phyloP scores from a whole-genome alignment of 2,329 filamentous ascomycete genomes.

The Epichloe gansuensis region DNA sequence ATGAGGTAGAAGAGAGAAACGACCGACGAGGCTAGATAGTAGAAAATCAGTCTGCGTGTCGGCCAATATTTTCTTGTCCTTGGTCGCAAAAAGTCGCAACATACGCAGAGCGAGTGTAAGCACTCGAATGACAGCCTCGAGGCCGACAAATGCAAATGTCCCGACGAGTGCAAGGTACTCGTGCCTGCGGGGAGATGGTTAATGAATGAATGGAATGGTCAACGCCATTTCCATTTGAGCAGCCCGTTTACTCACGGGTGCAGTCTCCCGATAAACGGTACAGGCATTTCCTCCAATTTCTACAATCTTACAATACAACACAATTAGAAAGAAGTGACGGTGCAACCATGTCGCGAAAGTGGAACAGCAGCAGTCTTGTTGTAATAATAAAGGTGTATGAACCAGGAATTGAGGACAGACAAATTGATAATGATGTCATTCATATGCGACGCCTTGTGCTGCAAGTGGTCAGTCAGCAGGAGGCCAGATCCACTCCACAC shows the following conservation, averaged over 20 bases:
- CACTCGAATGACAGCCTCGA: slow-evolving; percentile 74
- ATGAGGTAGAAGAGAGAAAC: slow-evolving; percentile 72
- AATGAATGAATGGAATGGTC: neutral
- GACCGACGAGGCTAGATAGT: slow-evolving; percentile 58
- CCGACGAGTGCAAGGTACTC: slow-evolving; percentile 82
- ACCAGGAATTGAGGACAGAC: neutral
- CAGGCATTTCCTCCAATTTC: slow-evolving; percentile 28
- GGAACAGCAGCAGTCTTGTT: neutral
- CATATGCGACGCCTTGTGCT: slow-evolving; percentile 1
- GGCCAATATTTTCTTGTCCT: slow-evolving; percentile 6
- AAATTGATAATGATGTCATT: slow-evolving; percentile 7
- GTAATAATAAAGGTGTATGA: no score
- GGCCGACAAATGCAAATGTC: slow-evolving; percentile 69
- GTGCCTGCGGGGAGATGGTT: slow-evolving; percentile 34
- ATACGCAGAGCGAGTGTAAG: slow-evolving; percentile 79
- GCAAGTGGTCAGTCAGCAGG: neutral
- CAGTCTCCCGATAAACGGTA: slow-evolving; percentile 41
- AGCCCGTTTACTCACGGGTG: slow-evolving; percentile 30
- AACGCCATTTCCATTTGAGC: slow-evolving; percentile 3
- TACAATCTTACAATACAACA: neutral
- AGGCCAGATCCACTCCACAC: neutral
- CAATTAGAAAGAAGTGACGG: neutral
- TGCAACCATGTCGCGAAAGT: slow-evolving; percentile 1
- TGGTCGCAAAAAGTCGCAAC: slow-evolving; percentile 20
- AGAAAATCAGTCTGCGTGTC: slow-evolving; percentile 12